Base-by-base conservation (phyloP, 768 basidiomycete genomes). In the Leucosporidium yakuticum region DNA sequence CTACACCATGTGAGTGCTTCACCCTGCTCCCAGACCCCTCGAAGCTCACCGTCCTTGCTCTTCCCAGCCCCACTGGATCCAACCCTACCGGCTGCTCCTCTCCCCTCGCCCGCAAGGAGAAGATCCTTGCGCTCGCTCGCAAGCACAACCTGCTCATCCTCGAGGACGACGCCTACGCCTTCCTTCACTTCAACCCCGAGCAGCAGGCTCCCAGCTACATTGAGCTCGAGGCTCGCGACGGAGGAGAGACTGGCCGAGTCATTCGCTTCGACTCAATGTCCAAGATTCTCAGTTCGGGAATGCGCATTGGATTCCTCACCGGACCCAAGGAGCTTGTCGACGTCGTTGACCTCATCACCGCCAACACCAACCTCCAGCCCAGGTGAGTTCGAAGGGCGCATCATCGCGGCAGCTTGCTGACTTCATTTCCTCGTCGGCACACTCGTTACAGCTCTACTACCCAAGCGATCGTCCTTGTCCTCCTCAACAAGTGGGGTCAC, bases 181-280 rank as follows among this genome's bases (percentile, higher is more conserved):
- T 75, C 72, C 78, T 91, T 63, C 90, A 91, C 79, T 93, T 87
- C 70, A 88, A 89, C 47, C 78, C 81, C 23, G 77, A 78, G 14
- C 15, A 47, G 15, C 85, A 86, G 19, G 85, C 87, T 1, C 69
- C 70, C 25, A 90, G 88, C 0, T 95, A 93, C 79, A 92, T 94
- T 76, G 82, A 84, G 49, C 82, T 95, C 48, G 93, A 96, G 78
- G 81, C 80, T 19, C 83, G 85, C 62, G 83, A 84, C 70, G 81
- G 83, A 12, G 79, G 77, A 2, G 84, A 86, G 73, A 83, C 84
- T 29, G 93, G 93, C 4, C 85, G 87, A 19, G 91, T 95, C 49
- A 74, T 95, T 25, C 85, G 93, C 50, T 91, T 95, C 77, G 93
- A 96, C 77, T 91, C 89, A 76, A 82, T 95, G 63, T 91, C 88